Percentiles rank a stretch among this genome's conserved stretches.
Evolutionary conservation across 331 rosid genomes (phyloP).

Genomic region (Rosa hybrid): DNA sequence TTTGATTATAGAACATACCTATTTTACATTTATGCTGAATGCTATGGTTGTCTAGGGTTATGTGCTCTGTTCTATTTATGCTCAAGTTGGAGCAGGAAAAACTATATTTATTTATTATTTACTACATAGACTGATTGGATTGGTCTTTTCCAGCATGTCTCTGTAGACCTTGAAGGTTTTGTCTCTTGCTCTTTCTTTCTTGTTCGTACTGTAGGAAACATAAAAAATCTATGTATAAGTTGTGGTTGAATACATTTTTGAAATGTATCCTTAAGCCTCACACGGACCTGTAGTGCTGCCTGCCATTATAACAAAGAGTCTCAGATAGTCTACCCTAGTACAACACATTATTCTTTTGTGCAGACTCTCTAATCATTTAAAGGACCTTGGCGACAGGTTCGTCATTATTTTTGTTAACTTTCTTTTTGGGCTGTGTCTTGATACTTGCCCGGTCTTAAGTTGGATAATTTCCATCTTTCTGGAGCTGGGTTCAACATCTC

Average conservation of each 20-base stretch:
- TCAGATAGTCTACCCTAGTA: not conserved
- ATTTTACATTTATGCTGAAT: not conserved
- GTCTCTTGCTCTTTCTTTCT: not conserved
- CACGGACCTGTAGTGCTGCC: not conserved
- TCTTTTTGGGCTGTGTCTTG: not conserved
- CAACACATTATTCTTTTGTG: not conserved
- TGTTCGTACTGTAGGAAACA: not conserved
- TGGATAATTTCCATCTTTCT: not conserved
- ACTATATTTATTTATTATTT: not conserved
- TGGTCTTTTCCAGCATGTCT: not conserved
- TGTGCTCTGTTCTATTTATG: not conserved
- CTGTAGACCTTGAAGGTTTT: not conserved
- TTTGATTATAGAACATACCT: not conserved
- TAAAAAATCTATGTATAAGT: not conserved
- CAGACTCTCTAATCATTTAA: not conserved
- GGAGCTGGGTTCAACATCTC: not conserved
- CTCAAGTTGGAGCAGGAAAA: not conserved
- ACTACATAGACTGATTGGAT: not conserved
- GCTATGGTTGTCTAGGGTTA: not conserved
- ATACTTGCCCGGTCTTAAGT: not conserved
- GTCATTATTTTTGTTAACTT: not conserved
- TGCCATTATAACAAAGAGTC: not conserved
- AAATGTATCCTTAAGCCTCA: not conserved
- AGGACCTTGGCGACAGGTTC: not conserved
- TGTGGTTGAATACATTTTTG: not conserved